Conservation (phyloP, 371 early-diverging fungal genomes). For the Sporodiniella umbellata region DNA sequence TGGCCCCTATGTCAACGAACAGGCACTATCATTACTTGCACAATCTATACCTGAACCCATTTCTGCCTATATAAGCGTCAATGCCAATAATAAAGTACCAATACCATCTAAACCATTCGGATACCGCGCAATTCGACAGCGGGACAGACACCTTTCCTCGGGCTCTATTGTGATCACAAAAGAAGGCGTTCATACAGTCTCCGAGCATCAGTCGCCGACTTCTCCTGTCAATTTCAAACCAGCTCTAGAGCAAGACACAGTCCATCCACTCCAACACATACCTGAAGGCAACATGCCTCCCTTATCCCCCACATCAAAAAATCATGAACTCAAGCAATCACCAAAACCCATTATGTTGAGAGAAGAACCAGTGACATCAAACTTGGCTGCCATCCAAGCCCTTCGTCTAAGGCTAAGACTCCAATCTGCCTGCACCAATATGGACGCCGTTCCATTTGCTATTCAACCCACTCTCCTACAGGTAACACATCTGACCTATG, state of each 20-base stretch:
- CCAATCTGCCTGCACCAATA: constrained; percentile 33
- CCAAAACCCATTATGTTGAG: constrained; percentile 18
- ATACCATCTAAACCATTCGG: constrained; percentile 25
- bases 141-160: constrained; percentile 25
- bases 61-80: constrained; percentile 35
- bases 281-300: constrained; percentile 5
- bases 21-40: constrained; percentile 29
- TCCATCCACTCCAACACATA: constrained; percentile 20
- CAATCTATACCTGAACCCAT: constrained; percentile 40
- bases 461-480: constrained; percentile 45
- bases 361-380: constrained; percentile 24
- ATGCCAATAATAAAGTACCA: constrained; percentile 35
- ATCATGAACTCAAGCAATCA: neutral
- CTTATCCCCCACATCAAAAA: constrained; percentile 2
- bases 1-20: constrained; percentile 37
- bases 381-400: constrained; percentile 41
- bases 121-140: constrained; percentile 17
- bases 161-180: constrained; percentile 36
- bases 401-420: constrained; percentile 36
- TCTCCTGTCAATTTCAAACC: neutral
- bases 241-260: constrained; percentile 9
- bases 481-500: too few relatives aligned
- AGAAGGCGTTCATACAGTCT: constrained; percentile 22
- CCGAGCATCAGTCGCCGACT: constrained; percentile 3
- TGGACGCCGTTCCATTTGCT: constrained; percentile 31